Evolutionary conservation across 352 stramenopile genomes (phyloP).

Genomic region (Blastocystis sp.): DNA sequence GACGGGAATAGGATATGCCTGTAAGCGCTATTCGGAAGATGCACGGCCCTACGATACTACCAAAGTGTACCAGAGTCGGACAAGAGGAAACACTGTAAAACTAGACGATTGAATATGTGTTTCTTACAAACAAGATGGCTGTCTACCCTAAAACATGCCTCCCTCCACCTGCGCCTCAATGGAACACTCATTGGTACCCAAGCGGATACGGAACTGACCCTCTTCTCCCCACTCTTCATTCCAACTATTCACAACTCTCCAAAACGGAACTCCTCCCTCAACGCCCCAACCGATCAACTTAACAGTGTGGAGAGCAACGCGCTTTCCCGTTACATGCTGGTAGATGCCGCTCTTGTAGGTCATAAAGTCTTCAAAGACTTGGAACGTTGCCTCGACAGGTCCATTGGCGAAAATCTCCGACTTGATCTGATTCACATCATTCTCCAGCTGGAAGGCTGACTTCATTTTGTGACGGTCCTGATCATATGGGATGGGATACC

Average conservation of each 20-base stretch:
- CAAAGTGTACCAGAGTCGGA: not conserved
- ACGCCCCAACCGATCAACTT: conserved; percentile 62
- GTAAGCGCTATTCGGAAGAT: not conserved
- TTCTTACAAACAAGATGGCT: not conserved
- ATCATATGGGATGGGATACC: conserved; percentile 57
- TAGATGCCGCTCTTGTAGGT: conserved; percentile 62
- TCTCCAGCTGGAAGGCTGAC: conserved; percentile 51
- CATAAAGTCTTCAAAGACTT: conserved; percentile 65
- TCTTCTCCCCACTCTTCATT: conserved; percentile 63
- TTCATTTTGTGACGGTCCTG: conserved; percentile 62
- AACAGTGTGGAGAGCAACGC: conserved; percentile 60
- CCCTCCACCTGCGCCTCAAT: conserved; percentile 58
- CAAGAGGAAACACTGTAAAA: not conserved
- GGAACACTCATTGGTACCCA: conserved; percentile 61
- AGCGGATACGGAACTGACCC: conserved; percentile 63
- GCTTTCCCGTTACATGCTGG: conserved; percentile 59
- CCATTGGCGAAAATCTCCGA: conserved; percentile 37
- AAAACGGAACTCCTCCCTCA: conserved; percentile 61
- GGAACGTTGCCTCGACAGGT: conserved; percentile 59
- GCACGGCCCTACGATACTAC: not conserved
- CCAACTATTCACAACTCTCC: conserved; percentile 61
- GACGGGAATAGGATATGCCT: not conserved
- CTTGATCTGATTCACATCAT: conserved; percentile 60
- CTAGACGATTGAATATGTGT: not conserved
- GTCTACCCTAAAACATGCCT: conserved; percentile 38